These are phyloP conservation scores for Chenopodium quinoa DNA, from an alignment of 148 eudicot genomes.

Conservation along the genomic window DNA sequence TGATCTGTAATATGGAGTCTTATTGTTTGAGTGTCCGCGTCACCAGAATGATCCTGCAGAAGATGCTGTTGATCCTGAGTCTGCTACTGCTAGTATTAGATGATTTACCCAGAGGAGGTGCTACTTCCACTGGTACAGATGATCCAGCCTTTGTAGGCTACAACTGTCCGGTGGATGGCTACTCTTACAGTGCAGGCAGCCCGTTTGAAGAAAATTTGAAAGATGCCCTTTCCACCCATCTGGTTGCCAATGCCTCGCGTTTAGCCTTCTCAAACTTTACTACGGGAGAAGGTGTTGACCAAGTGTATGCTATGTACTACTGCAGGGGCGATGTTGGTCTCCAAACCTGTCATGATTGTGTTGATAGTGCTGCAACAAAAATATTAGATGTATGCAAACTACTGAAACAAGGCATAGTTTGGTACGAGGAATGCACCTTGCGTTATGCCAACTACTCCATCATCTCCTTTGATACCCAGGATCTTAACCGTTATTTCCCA, in stretches of 20 bases:
- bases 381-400: not conserved
- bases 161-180: constrained; percentile 9
- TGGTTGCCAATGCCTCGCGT: constrained; percentile 4
- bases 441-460: constrained; percentile 28
- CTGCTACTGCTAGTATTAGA: constrained; percentile 4
- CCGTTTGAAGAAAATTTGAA: constrained; percentile 16
- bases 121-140: not conserved
- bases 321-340: constrained; percentile 13
- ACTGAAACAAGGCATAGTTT: constrained; percentile 19
- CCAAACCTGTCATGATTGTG: constrained; percentile 25
- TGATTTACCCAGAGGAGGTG: not conserved
- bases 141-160: not conserved
- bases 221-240: constrained; percentile 9
- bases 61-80: not conserved
- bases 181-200: constrained; percentile 12
- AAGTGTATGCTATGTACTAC: no score
- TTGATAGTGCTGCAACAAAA: not conserved
- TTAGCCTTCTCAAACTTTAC: constrained; percentile 1
- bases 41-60: not conserved
- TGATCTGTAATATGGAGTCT: not conserved
- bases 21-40: not conserved
- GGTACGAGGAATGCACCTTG: constrained; percentile 32
- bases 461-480: not conserved
- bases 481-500: not conserved
- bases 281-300: constrained; percentile 7